Percentiles rank a stretch among this genome's conserved stretches.
Conservation (phyloP, 2,329 filamentous ascomycete species). For the Sclerotinia nivalis region DNA sequence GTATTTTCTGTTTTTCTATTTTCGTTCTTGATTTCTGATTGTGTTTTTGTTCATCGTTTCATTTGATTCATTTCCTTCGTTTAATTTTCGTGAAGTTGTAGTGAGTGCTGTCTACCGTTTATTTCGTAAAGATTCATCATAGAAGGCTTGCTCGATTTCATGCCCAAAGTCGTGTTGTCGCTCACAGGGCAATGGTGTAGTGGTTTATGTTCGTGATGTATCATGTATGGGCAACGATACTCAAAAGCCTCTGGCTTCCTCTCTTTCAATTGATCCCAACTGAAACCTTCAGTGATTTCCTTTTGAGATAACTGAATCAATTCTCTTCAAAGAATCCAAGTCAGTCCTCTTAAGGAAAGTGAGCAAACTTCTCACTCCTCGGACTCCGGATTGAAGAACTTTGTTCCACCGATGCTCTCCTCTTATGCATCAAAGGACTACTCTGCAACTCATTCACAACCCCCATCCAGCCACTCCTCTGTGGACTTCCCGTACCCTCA, state of each 20-base stretch:
- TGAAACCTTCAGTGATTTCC: neutral
- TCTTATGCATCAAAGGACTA: conserved; percentile 60
- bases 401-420: conserved; percentile 62
- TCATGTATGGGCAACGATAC: conserved; percentile 1
- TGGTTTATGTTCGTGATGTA: neutral
- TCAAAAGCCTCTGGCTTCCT: neutral
- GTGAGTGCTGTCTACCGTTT: neutral
- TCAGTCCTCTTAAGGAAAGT: neutral
- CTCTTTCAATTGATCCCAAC: neutral
- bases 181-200: neutral
- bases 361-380: conserved; percentile 7
- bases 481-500: conserved; percentile 49
- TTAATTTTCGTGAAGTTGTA: neutral
- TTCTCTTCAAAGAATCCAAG: neutral
- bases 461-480: conserved; percentile 60
- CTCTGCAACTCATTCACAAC: conserved; percentile 63
- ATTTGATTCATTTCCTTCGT: neutral
- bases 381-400: conserved; percentile 11
- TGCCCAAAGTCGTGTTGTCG: neutral
- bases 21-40: neutral
- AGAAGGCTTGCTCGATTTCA: neutral
- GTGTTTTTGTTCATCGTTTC: neutral
- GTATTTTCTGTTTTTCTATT: neutral
- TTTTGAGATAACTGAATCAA: neutral
- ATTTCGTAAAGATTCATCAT: neutral